Conservation (phyloP, 805 yeast species). For the Cyberlindnera mississippiensis region DNA sequence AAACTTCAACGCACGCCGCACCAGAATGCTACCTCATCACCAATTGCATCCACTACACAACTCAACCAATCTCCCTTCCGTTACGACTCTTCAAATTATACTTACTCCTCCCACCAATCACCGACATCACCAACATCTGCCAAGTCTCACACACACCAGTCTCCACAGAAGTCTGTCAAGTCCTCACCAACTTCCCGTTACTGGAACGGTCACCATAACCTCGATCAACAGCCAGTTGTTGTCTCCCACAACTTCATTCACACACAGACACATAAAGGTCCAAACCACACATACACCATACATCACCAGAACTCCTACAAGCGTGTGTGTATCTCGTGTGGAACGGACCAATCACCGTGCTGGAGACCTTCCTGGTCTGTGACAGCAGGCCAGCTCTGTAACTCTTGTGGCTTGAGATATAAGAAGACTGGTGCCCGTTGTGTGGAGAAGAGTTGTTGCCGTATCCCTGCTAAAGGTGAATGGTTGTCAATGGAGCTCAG, state of each 20-base stretch:
- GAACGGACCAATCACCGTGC: constrained; percentile 88
- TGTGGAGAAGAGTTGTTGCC: constrained; percentile 64
- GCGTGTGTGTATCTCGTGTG: constrained; percentile 85
- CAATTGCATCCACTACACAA: constrained; percentile 10
- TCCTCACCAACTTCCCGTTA: constrained; percentile 5
- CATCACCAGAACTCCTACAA: constrained; percentile 25
- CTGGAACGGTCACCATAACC: constrained; percentile 19
- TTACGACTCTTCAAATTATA: constrained; percentile 9
- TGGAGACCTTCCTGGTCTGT: constrained; percentile 98
- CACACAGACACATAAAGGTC: constrained; percentile 27
- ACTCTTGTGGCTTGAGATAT: constrained; percentile 92
- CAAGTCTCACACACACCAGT: too few relatives aligned
- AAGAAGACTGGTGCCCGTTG: constrained; percentile 94
- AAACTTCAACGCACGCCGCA: too few relatives aligned
- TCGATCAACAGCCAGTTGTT: constrained; percentile 14
- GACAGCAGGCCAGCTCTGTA: constrained; percentile 91
- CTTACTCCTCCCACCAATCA: constrained; percentile 11
- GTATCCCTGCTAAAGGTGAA: constrained; percentile 96
- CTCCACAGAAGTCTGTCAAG: too few relatives aligned
- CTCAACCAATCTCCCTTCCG: not conserved
- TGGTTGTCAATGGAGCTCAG: constrained; percentile 82
- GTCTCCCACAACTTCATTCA: constrained; percentile 23
- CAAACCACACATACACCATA: constrained; percentile 28
- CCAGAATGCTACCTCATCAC: constrained; percentile 11
- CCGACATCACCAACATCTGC: constrained; percentile 8